A percentile compares a stretch with the other conserved stretches of the same genome.
Conservation (phyloP, 2,329 filamentous ascomycete species). For the Ophiostoma triangulosporum region DNA sequence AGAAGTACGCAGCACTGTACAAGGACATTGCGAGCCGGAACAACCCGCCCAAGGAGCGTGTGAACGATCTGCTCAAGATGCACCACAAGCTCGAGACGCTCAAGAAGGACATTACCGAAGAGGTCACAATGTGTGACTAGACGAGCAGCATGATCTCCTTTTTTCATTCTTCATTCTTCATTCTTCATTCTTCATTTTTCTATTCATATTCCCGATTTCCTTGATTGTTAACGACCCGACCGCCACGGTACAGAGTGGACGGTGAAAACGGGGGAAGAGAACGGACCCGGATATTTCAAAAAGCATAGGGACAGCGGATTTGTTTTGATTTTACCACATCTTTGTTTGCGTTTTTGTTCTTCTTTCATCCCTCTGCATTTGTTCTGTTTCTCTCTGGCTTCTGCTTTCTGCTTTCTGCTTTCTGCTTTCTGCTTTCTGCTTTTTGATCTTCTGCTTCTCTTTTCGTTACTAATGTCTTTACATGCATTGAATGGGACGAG, state of each 20-base stretch:
- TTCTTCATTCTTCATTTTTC: no score
- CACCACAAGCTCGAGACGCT: conserved; percentile 38
- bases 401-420: neutral
- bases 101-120: conserved; percentile 45
- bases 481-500: neutral
- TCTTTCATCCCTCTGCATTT: neutral
- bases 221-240: neutral
- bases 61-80: conserved; percentile 40
- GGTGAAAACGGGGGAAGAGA: neutral
- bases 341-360: neutral
- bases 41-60: conserved; percentile 36
- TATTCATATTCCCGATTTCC: neutral
- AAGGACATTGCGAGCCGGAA: conserved; percentile 36
- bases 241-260: neutral
- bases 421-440: neutral
- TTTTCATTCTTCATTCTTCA: no score
- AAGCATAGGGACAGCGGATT: neutral
- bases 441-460: neutral
- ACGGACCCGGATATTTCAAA: neutral
- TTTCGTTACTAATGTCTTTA: neutral
- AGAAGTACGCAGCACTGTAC: conserved; percentile 43
- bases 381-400: no score
- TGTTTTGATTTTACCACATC: neutral
- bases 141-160: neutral
- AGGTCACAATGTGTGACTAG: conserved; percentile 17